Evolutionary conservation across 345 rosid genomes (phyloP).

Genomic region (Atalantia buxifolia): DNA sequence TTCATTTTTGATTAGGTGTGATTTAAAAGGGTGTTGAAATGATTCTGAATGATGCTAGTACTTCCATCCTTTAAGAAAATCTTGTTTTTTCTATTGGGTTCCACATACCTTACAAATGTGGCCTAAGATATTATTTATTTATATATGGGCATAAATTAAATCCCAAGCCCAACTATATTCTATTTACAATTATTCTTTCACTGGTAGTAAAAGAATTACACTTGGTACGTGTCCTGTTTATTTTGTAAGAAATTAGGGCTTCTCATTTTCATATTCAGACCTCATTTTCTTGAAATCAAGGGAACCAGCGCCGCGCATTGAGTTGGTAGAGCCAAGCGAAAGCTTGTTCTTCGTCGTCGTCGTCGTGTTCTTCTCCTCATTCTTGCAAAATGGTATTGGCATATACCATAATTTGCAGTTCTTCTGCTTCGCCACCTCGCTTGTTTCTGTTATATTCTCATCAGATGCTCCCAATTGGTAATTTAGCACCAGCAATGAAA

Average conservation of each 20-base stretch:
- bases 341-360: not conserved
- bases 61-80: too few relatives aligned
- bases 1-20: too few relatives aligned
- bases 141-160: too few relatives aligned
- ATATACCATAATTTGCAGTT: not conserved
- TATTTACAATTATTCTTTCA: too few relatives aligned
- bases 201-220: too few relatives aligned
- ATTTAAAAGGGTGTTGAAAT: too few relatives aligned
- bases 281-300: not conserved
- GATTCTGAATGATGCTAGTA: too few relatives aligned
- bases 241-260: not conserved
- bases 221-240: too few relatives aligned
- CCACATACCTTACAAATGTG: too few relatives aligned
- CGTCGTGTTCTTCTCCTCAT: not conserved
- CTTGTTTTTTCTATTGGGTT: too few relatives aligned
- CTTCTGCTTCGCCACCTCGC: not conserved
- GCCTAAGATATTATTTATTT: too few relatives aligned
- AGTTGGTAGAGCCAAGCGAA: not conserved
- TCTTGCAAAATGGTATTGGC: not conserved
- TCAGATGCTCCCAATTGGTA: not conserved
- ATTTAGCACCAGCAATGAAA: not conserved
- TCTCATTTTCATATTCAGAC: not conserved
- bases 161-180: too few relatives aligned
- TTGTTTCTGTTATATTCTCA: not conserved
- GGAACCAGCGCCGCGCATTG: not conserved